Base-by-base conservation (phyloP, 345 rosid genomes). In the Camelina sativa region DNA sequence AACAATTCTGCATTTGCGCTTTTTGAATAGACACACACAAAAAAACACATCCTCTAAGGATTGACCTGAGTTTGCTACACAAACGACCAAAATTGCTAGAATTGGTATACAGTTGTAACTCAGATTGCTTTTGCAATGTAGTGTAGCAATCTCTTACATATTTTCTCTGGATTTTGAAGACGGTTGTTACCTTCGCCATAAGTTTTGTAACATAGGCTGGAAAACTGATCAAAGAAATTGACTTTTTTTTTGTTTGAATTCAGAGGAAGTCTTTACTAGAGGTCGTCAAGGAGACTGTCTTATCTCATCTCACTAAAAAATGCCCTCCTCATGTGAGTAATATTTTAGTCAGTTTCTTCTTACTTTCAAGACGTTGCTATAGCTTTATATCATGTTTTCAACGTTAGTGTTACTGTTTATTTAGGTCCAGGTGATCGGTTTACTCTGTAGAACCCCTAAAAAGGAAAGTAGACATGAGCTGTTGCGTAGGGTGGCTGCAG, bases 391-490 rank as follows among this genome's bases (percentile, higher is more conserved):
- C 50, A 23, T 46, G 25, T 7, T 9, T 64, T 43, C 6, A 19
- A 9, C 0, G 6, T 41, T 13, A n/a, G 6, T 22, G 46, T 55
- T 59, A 41, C 16, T 43, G 32, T 56, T 55, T 69, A 12, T 67
- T 47, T 35, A 94, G 96, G 92, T 94, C 81, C 97, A 88, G 71
- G 97, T 94, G 85, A 73, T 94, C 79, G 99, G 97, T 68, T 84
- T 94, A 80, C 97, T 90, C 35, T 91, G 97, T 82, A 84, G 97
- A 91, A 91, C 96, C 23, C 96, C 96, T 4, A 80, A 80, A 48
- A 91, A 91, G 74, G 95, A 91, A 12, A 90, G 97, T 82, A 85
- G 98, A 70, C 90, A 90, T 34, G 96, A 94, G 82, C 84, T 94
- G 17, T 71, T 94, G 72, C 92, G 98, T 40, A 85, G 97, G 69